phyloP scores from a whole-genome alignment of 2,329 filamentous ascomycete species.

The Torrubiella hemipterigena region DNA sequence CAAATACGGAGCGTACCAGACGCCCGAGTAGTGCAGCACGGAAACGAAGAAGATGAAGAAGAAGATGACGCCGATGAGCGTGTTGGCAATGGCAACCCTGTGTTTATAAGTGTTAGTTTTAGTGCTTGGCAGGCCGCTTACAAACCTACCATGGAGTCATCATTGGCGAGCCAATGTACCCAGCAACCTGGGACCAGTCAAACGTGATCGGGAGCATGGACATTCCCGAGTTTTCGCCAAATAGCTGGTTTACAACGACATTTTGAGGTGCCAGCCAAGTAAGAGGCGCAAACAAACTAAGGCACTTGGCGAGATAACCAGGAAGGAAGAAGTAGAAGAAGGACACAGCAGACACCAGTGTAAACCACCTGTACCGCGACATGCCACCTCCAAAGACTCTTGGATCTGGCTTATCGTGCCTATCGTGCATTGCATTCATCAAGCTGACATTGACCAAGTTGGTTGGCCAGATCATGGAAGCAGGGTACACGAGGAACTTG shows the following conservation, averaged over 20 bases:
- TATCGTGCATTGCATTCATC: slow-evolving; percentile 63
- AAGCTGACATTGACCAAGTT: slow-evolving; percentile 55
- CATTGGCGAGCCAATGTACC: slow-evolving; percentile 55
- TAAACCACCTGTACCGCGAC: slow-evolving; percentile 54
- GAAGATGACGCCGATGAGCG: slow-evolving; percentile 50
- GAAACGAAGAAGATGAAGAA: slow-evolving; percentile 52
- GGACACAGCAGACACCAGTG: slow-evolving; percentile 40
- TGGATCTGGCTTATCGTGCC: slow-evolving; percentile 34
- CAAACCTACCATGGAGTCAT: slow-evolving; percentile 51
- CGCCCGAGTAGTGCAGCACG: slow-evolving; percentile 51
- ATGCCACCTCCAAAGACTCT: slow-evolving; percentile 50
- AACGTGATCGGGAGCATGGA: slow-evolving; percentile 62
- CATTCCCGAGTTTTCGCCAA: slow-evolving; percentile 56
- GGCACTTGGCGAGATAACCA: slow-evolving; percentile 54
- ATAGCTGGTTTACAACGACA: slow-evolving; percentile 58
- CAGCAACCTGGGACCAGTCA: slow-evolving; percentile 64
- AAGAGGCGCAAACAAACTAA: slow-evolving; percentile 58
- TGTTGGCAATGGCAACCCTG: slow-evolving; percentile 62
- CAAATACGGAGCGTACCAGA: slow-evolving; percentile 52
- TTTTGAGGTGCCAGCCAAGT: slow-evolving; percentile 64
- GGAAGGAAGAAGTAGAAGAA: slow-evolving; percentile 61
- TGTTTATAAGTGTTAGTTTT: too few relatives aligned
- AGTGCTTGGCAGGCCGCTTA: not conserved
- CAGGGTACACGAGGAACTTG: slow-evolving; percentile 51
- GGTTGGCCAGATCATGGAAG: slow-evolving; percentile 64